Percentiles rank a stretch among this genome's conserved stretches.
These are phyloP conservation scores for Orbilia blumenaviensis DNA, from an alignment of 2,329 filamentous ascomycete genomes.

Conservation along the genomic window DNA sequence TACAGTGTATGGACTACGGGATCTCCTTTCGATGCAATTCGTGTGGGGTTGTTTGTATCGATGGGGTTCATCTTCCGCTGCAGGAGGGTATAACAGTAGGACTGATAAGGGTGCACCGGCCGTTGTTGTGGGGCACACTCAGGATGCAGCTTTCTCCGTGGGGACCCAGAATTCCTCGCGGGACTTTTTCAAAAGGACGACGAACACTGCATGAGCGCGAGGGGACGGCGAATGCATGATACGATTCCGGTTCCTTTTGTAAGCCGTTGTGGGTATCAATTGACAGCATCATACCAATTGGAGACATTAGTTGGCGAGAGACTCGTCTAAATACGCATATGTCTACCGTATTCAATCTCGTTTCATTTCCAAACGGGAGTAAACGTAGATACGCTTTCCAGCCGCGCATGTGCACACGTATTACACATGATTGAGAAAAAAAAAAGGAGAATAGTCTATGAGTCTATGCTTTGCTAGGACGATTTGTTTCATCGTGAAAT, in stretches of 20 bases:
- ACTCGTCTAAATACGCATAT: too few relatives aligned
- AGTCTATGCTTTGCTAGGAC: not conserved
- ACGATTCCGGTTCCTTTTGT: not conserved
- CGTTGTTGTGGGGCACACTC: slow-evolving; percentile 13
- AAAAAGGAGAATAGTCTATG: not conserved
- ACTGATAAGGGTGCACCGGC: slow-evolving; percentile 11
- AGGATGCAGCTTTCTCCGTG: not conserved
- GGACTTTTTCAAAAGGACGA: slow-evolving; percentile 11
- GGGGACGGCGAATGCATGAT: slow-evolving; percentile 12
- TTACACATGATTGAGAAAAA: not conserved
- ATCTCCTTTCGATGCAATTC: slow-evolving; percentile 17
- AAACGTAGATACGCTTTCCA: not conserved
- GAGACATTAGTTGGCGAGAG: slow-evolving; percentile 9
- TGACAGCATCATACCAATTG: slow-evolving; percentile 13
- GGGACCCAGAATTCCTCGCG: not conserved
- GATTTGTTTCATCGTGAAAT: not conserved
- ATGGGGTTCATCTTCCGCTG: slow-evolving; percentile 21
- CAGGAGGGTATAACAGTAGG: slow-evolving; percentile 6
- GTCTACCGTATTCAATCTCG: slow-evolving; percentile 13
- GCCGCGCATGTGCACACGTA: not conserved
- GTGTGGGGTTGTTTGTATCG: slow-evolving; percentile 14
- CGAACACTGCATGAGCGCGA: slow-evolving; percentile 9
- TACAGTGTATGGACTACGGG: not conserved
- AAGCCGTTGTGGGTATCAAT: slow-evolving; percentile 20
- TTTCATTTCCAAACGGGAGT: not conserved